Base-by-base conservation (phyloP, 1,284 basidiomycete genomes). In the Fistulinella staudtii region DNA sequence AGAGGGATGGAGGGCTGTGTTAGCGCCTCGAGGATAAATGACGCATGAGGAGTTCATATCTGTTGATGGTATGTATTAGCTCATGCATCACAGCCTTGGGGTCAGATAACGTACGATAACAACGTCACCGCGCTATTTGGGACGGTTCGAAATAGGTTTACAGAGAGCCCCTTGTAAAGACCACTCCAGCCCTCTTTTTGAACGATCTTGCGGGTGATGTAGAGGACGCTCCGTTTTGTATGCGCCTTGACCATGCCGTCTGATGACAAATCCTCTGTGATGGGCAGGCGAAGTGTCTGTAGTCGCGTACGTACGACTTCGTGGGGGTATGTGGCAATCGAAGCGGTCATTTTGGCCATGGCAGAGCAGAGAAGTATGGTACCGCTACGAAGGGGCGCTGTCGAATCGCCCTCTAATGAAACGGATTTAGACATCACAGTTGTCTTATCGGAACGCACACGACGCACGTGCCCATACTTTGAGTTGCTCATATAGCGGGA, bases 51-150 rank as follows among this genome's bases (percentile, higher is more conserved):
- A 85, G 58, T 64, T 85, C 82, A 55, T 84, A 83, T 53, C 80
- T 82, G 52, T 20, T 25, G 53, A 37, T 17, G 34, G 30, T 20
- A 47, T 13, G 24, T 28, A 17, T 41, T 31, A 46, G 15, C 23
- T 24, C 22, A 29, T 30, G 29, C 3, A 35, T 20, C 18, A 30
- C 15, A 10, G 30, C 36, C 20, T 22, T 4, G 1, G 31, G 18
- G 52, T 36, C 43, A 39, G 39, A 40, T 29, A 15, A 85, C 91
- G 68, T 71, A 95, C 89, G 93, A 91, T 63, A 96, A 70, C 79
- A 96, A 87, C 24, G 93, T 96, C 52, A 96, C 87, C 2, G 92
- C 93, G 56, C 87, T 91, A 62, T 91, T 93, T 14, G 93, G 93
- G 47, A 97, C 93, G 2, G 93, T 96, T 49, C 94, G 75, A 35